phyloP scores from a whole-genome alignment of 2,329 filamentous ascomycete genomes.

The Hirsutella minnesotensis region DNA sequence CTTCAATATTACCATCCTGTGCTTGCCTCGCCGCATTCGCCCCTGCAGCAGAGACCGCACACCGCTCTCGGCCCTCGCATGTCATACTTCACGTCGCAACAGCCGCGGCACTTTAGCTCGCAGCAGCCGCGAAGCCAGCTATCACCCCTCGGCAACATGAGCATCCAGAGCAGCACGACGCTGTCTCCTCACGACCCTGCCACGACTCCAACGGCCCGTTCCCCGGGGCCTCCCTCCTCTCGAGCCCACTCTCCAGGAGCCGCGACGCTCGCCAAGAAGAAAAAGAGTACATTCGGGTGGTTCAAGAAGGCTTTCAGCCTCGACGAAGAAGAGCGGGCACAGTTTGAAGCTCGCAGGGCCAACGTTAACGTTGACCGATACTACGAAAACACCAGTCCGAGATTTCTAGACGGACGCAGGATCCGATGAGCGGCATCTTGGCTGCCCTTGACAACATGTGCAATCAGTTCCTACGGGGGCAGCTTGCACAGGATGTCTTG shows the following conservation, averaged over 20 bases:
- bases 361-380: constrained; percentile 34
- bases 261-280: constrained; percentile 45
- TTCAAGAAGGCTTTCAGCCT: constrained; percentile 56
- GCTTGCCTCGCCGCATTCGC: constrained; percentile 50
- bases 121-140: constrained; percentile 35
- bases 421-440: constrained; percentile 16
- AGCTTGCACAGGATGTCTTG: too few relatives aligned
- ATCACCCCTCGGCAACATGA: constrained; percentile 41
- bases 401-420: constrained; percentile 44
- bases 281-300: constrained; percentile 57
- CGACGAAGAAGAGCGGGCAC: constrained; percentile 49
- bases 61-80: constrained; percentile 29
- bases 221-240: constrained; percentile 9
- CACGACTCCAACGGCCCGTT: constrained; percentile 13
- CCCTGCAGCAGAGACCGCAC: constrained; percentile 47
- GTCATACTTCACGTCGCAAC: constrained; percentile 19
- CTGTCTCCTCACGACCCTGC: constrained; percentile 30
- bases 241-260: constrained; percentile 14
- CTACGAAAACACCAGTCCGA: constrained; percentile 36
- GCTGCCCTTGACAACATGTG: too few relatives aligned
- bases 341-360: constrained; percentile 44
- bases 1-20: constrained; percentile 50
- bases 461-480: too few relatives aligned
- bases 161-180: constrained; percentile 43
- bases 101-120: constrained; percentile 25